A percentile compares a stretch with the other conserved stretches of the same genome.
Evolutionary conservation across 2,329 filamentous ascomycete genomes (phyloP).

Genomic region (Phyllosticta paracitricarpa): DNA sequence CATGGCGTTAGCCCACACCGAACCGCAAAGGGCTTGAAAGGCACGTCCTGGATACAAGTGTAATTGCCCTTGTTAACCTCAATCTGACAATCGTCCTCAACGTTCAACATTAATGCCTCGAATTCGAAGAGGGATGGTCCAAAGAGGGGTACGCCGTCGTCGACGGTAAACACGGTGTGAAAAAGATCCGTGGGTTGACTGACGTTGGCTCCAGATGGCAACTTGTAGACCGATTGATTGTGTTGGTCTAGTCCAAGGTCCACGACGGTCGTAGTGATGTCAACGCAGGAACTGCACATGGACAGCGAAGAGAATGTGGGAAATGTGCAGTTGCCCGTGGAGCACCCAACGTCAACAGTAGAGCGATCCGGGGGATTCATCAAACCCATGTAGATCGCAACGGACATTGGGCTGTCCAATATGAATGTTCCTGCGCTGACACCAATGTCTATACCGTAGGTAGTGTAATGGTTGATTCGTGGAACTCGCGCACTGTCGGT

Average conservation of each 20-base stretch:
- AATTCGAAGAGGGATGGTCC: too few relatives aligned
- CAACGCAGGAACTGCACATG: not conserved
- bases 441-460: not conserved
- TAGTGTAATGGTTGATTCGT: not conserved
- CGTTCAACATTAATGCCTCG: too few relatives aligned
- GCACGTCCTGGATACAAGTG: too few relatives aligned
- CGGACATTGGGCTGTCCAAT: not conserved
- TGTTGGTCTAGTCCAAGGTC: not conserved
- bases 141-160: too few relatives aligned
- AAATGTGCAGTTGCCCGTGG: slow-evolving; percentile 5
- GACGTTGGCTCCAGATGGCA: not conserved
- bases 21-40: too few relatives aligned
- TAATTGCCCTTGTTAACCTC: too few relatives aligned
- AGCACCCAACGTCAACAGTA: not conserved
- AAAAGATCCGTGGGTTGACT: too few relatives aligned
- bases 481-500: not conserved
- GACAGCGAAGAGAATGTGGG: not conserved
- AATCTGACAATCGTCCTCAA: too few relatives aligned
- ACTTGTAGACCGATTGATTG: not conserved
- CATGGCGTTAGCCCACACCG: too few relatives aligned
- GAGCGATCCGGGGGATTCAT: not conserved
- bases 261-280: not conserved
- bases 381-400: not conserved
- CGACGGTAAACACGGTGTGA: too few relatives aligned
- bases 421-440: not conserved